These are phyloP conservation scores for Alternaria rosae DNA, from an alignment of 2,329 filamentous ascomycete genomes.

Conservation along the genomic window DNA sequence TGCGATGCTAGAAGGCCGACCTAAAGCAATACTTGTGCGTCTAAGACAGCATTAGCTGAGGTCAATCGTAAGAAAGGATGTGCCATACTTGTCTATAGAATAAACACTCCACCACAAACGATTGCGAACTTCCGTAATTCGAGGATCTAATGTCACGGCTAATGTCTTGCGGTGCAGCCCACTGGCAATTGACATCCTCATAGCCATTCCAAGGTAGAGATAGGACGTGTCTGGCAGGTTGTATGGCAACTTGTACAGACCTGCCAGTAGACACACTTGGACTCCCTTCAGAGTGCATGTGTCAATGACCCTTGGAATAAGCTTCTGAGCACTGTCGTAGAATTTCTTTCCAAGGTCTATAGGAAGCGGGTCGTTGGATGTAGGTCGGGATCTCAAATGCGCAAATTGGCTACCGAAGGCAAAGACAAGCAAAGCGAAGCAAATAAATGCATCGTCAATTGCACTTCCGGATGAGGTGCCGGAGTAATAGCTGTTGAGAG, in stretches of 20 bases:
- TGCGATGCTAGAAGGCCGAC: too few species aligned
- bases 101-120: not conserved
- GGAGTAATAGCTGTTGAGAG: too few species aligned
- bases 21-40: too few species aligned
- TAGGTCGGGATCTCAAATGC: not conserved
- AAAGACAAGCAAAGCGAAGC: not conserved
- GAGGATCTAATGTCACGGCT: not conserved
- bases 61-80: not conserved
- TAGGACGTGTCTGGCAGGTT: not conserved
- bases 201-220: not conserved
- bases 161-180: not conserved
- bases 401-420: not conserved
- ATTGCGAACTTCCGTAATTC: not conserved
- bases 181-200: not conserved
- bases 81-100: not conserved
- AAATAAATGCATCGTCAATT: not conserved
- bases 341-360: not conserved
- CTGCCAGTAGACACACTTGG: not conserved
- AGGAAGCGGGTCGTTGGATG: not conserved
- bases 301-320: not conserved
- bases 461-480: too few species aligned
- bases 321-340: not conserved
- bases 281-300: not conserved
- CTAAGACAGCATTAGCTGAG: too few species aligned
- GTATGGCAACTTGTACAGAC: not conserved